These are phyloP conservation scores for Boletus coccyginus DNA, from an alignment of 768 basidiomycete genomes.

Conservation along the genomic window DNA sequence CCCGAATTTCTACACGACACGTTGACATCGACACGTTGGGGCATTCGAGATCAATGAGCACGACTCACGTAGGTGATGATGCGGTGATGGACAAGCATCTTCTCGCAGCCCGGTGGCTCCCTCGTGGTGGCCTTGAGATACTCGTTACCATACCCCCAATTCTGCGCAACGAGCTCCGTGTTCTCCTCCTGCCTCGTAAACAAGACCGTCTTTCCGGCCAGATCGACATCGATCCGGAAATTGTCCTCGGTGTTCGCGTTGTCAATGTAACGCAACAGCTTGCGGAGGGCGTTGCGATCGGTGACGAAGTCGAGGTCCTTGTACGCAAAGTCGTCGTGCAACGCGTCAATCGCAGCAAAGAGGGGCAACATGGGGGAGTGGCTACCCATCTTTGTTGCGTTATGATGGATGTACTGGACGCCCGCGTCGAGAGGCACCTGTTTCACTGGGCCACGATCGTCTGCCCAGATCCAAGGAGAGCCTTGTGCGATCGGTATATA, in stretches of 20 bases:
- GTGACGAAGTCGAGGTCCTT: constrained; percentile 47
- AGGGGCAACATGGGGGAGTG: constrained; percentile 49
- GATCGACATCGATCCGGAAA: constrained; percentile 71
- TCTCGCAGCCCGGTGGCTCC: constrained; percentile 46
- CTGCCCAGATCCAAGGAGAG: constrained; percentile 57
- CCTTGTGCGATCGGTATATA: constrained; percentile 36
- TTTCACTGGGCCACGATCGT: constrained; percentile 47
- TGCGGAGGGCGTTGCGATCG: constrained; percentile 65
- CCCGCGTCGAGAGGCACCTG: constrained; percentile 55
- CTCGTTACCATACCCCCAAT: constrained; percentile 51
- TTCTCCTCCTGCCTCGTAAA: constrained; percentile 56
- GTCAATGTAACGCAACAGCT: constrained; percentile 54
- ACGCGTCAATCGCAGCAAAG: constrained; percentile 54
- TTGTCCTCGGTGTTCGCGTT: constrained; percentile 25
- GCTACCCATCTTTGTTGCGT: constrained; percentile 43
- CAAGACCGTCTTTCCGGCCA: constrained; percentile 58
- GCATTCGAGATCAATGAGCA: neutral
- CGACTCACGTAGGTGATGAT: constrained; percentile 59
- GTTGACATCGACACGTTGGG: neutral
- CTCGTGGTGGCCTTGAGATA: constrained; percentile 59
- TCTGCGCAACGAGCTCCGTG: constrained; percentile 13
- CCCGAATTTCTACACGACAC: constrained; percentile 46
- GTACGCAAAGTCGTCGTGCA: constrained; percentile 27
- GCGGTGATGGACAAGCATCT: constrained; percentile 56
- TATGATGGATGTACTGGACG: constrained; percentile 52